These are phyloP conservation scores for Dothistroma pini DNA, from an alignment of 2,329 filamentous ascomycete species.

Conservation along the genomic window DNA sequence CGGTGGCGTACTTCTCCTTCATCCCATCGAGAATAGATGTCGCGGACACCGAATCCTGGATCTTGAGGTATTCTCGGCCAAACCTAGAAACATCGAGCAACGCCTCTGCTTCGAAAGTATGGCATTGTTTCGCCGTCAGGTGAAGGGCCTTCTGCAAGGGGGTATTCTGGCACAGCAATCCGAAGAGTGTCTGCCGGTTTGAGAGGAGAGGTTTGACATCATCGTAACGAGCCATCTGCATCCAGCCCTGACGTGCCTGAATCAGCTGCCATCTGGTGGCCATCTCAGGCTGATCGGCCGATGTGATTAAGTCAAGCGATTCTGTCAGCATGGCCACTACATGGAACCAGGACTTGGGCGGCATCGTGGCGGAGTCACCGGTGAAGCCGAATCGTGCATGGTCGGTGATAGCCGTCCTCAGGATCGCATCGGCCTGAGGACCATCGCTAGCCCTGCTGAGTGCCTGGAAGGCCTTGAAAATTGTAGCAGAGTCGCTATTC, in stretches of 20 bases:
- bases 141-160: slow-evolving; percentile 59
- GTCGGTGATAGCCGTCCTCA: slow-evolving; percentile 12
- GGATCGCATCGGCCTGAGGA: slow-evolving; percentile 8
- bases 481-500: slow-evolving; percentile 37
- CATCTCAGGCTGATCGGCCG: slow-evolving; percentile 58
- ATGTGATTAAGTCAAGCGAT: slow-evolving; percentile 70
- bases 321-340: slow-evolving; percentile 73
- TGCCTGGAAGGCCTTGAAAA: slow-evolving; percentile 79
- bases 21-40: slow-evolving; percentile 80
- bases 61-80: slow-evolving; percentile 72
- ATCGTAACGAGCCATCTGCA: slow-evolving; percentile 61
- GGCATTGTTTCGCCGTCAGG: slow-evolving; percentile 60
- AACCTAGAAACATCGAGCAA: slow-evolving; percentile 71
- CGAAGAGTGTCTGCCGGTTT: slow-evolving; percentile 77
- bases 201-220: slow-evolving; percentile 79
- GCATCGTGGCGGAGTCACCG: not conserved
- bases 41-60: slow-evolving; percentile 82
- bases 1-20: slow-evolving; percentile 61
- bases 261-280: slow-evolving; percentile 61
- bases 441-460: slow-evolving; percentile 42
- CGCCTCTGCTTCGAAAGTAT: slow-evolving; percentile 70
- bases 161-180: slow-evolving; percentile 69
- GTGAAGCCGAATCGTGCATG: slow-evolving; percentile 10
- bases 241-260: slow-evolving; percentile 67
- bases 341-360: slow-evolving; percentile 33